Evolutionary conservation across 768 basidiomycete species (phyloP).

Genomic region (Lactarius vividus): DNA sequence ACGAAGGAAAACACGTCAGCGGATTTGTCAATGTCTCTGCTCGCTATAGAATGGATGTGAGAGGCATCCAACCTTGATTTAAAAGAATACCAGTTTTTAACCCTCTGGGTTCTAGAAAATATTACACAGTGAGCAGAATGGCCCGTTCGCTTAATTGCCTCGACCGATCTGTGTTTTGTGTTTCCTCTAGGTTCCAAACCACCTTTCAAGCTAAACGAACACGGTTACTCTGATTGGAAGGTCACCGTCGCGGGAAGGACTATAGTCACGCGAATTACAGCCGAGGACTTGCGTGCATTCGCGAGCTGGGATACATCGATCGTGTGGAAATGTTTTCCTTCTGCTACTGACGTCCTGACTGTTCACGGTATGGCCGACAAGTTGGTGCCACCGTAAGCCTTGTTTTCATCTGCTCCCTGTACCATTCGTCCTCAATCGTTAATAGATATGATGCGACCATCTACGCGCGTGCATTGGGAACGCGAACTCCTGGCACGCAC

Average conservation of each 20-base stretch:
- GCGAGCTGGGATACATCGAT: slow-evolving; percentile 62
- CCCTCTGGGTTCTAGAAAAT: slow-evolving; percentile 7
- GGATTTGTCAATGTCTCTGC: slow-evolving; percentile 74
- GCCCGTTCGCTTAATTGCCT: too few relatives aligned
- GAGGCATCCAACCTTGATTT: slow-evolving; percentile 30
- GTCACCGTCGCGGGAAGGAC: slow-evolving; percentile 64
- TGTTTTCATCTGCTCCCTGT: not conserved
- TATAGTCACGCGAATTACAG: slow-evolving; percentile 50
- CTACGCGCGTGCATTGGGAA: slow-evolving; percentile 59
- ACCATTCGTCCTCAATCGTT: not conserved
- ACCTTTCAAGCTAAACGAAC: slow-evolving; percentile 30
- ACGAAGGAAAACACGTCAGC: slow-evolving; percentile 53
- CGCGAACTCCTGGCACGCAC: slow-evolving; percentile 63
- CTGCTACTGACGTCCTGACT: slow-evolving; percentile 61
- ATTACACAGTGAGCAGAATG: slow-evolving; percentile 22
- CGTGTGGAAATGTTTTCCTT: slow-evolving; percentile 69
- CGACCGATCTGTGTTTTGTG: not conserved
- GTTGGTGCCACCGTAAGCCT: slow-evolving; percentile 63
- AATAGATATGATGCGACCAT: slow-evolving; percentile 69
- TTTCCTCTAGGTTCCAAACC: not conserved
- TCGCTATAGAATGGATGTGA: slow-evolving; percentile 75
- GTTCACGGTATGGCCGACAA: slow-evolving; percentile 72
- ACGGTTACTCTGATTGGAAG: slow-evolving; percentile 63
- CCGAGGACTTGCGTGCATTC: slow-evolving; percentile 61
- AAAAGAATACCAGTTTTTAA: not conserved